Evolutionary conservation across 768 basidiomycete genomes (phyloP), one percentile per base, ranked within the genome.

Genomic region (Mycena alexandri): DNA sequence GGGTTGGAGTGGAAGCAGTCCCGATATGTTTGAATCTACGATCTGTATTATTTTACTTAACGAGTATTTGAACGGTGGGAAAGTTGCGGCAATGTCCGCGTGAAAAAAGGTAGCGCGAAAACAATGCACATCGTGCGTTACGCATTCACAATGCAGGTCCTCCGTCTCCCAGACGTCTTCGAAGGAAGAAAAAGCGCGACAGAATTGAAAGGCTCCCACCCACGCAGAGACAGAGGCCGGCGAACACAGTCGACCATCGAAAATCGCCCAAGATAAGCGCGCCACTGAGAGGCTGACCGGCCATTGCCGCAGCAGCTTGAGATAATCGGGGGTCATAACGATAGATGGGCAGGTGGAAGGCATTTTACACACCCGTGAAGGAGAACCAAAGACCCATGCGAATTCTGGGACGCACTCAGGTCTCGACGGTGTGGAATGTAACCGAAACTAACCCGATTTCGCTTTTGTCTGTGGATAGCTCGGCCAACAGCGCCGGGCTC

Each of bases 381-480:
- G 66, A 33, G 61, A 67, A 67, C 66, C 66, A 67, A 46, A 67
- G 38, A 16, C 66, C 66, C 66, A 67, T 67, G 8, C 66, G 66
- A 44, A 62, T 46, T 36, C 66, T 67, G 44, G 36, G 14, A 22
- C 17, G 29, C n/a, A 19, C 41, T 12, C 2, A 63, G 47, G 12
- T n/a, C 13, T 41, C 8, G 12, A 22, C 7, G 10, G 14, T 17
- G 5, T 24, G 12, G 14, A 21, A 46, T 13, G 21, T 11, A 22
- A 17, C 34, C 22, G 41, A 24, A 4, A 61, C 66, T 29, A 33
- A 67, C 66, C 66, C 66, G 41, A 67, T 36, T 52, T 67, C 66
- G 42, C 59, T 62, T 50, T 54, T 51, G 48, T 58, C 25, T 21
- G 43, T 51, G 19, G 66, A 67, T 16, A 67, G 29, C 17, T 67